These are phyloP conservation scores for Candida sojae DNA, from an alignment of 1,139 yeast genomes.

Conservation along the genomic window DNA sequence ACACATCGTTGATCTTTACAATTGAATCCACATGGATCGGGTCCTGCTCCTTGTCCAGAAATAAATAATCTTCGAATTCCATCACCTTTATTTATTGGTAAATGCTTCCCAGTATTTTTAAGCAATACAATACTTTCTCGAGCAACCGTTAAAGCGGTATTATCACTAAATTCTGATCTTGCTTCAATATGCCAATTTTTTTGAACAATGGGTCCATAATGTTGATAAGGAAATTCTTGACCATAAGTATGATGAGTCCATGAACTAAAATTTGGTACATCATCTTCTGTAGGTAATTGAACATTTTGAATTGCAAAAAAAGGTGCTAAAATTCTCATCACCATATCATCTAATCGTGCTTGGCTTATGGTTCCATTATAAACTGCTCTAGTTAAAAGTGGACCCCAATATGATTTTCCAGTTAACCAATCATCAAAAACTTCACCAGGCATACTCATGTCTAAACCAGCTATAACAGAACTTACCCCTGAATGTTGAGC, in stretches of 20 bases:
- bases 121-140: slow-evolving; percentile 58
- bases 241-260: slow-evolving; percentile 61
- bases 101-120: slow-evolving; percentile 48
- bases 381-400: slow-evolving; percentile 54
- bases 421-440: slow-evolving; percentile 53
- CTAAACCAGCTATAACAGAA: slow-evolving; percentile 60
- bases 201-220: slow-evolving; percentile 53
- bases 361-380: slow-evolving; percentile 59
- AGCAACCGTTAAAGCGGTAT: slow-evolving; percentile 55
- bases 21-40: slow-evolving; percentile 50
- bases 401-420: slow-evolving; percentile 62
- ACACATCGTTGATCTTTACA: slow-evolving; percentile 51
- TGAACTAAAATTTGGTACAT: slow-evolving; percentile 57
- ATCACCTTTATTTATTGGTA: slow-evolving; percentile 49
- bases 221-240: slow-evolving; percentile 52
- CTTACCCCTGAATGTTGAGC: slow-evolving; percentile 62
- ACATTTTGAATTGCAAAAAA: slow-evolving; percentile 46
- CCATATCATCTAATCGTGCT: slow-evolving; percentile 63
- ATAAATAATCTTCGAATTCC: slow-evolving; percentile 46
- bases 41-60: slow-evolving; percentile 51
- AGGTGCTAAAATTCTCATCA: slow-evolving; percentile 57
- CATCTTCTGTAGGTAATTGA: slow-evolving; percentile 38
- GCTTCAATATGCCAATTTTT: slow-evolving; percentile 60
- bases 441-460: slow-evolving; percentile 72
- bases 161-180: slow-evolving; percentile 48